Base-by-base conservation (phyloP, 805 yeast genomes). In the Metschnikowia cerradonensis region DNA sequence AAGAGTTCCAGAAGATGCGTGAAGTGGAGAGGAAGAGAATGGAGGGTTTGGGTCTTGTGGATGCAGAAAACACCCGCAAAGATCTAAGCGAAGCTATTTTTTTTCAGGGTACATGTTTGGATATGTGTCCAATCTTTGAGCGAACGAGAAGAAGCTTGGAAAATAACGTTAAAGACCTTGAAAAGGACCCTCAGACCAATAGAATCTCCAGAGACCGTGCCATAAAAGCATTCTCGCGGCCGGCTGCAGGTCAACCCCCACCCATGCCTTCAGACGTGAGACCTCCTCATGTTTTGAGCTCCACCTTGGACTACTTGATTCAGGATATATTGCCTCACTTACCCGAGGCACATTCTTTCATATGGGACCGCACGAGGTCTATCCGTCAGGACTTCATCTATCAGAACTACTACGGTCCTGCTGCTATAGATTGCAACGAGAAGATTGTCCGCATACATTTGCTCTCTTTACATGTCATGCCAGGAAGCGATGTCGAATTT, bases 201-300 rank as follows among this genome's bases (percentile, higher is more conserved):
- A 77, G 71, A 54, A 85, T 90, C 5, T 76, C 88, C 0, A 65
- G 79, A 30, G 61, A 62, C 0, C 71, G 75, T 41, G 96, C 97
- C 0, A 80, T 94, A 6, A 94, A 94, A 67, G 95, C 96, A 1
- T 94, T 94, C 64, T 87, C 96, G 20, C 76, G 99, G 59, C 97
- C 99, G 0, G 96, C 96, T 15, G 97, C 98, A 0, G 99, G 98
- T 6, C 97, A 94, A 59, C 96, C 97, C 1, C 98, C 97, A 1
- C 96, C 98, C 2, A 72, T 94, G 51, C 99, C 99, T 0, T 90
- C 97, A 1, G 99, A 94, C 65, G 99, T 94, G 3, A 77, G 99
- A 53, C 96, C 99, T 1, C 99, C 99, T 0, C 79, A 77, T 49
- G 73, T 91, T 1, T 68, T 94, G 39, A 77, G 76, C 11, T 61